Evolutionary conservation across 2,329 filamentous ascomycete species (phyloP).

Genomic region (Calycina herbarum): DNA sequence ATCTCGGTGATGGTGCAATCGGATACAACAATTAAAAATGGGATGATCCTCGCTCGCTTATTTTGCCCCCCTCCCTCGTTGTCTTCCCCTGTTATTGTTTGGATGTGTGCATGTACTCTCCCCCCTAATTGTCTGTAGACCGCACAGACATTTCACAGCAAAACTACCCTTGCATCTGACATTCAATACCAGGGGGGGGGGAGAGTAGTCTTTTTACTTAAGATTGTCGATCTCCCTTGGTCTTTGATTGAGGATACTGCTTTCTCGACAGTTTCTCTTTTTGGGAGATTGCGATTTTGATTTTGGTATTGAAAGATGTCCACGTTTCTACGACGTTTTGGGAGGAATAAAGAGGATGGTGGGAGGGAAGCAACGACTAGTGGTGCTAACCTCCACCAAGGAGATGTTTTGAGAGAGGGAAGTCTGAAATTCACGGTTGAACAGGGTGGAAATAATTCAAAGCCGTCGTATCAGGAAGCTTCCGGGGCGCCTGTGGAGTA

Average conservation of each 20-base stretch:
- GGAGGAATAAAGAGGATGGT: not conserved
- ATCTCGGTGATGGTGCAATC: constrained; percentile 1
- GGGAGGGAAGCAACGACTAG: not conserved
- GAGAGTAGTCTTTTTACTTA: too few relatives aligned
- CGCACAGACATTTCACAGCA: too few relatives aligned
- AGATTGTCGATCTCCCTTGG: too few relatives aligned
- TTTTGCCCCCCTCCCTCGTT: too few relatives aligned
- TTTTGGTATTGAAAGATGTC: not conserved
- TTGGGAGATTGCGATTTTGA: not conserved
- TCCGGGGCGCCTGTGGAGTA: constrained; percentile 61
- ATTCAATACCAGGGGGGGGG: too few relatives aligned
- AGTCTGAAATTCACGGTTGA: constrained; percentile 19
- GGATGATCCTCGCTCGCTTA: not conserved
- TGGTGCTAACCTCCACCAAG: not conserved
- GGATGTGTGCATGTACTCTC: too few relatives aligned
- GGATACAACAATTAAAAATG: not conserved
- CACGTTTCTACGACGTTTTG: constrained; percentile 6
- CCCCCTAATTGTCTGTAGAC: too few relatives aligned
- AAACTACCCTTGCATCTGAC: too few relatives aligned
- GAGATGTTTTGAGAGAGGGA: constrained; percentile 12
- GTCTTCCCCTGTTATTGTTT: too few relatives aligned
- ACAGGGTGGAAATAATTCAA: constrained; percentile 47
- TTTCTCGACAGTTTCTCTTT: too few relatives aligned
- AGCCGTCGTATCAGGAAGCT: constrained; percentile 57
- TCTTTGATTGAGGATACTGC: too few relatives aligned